Evolutionary conservation across 2,329 filamentous ascomycete genomes (phyloP).

Genomic region (Clarireedia hainanense): DNA sequence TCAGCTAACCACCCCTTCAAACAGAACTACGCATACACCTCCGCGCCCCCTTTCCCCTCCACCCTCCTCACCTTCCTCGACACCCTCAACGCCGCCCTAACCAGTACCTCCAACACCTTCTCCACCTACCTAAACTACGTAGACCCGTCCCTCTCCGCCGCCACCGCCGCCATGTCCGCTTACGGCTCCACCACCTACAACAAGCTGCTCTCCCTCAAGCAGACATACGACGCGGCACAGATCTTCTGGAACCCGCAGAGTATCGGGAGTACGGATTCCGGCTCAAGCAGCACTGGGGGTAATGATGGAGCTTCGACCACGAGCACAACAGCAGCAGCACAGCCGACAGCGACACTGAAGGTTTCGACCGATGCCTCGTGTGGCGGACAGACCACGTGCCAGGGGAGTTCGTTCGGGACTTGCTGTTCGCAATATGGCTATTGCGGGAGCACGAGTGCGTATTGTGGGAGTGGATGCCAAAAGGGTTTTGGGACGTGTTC

Average conservation of each 20-base stretch:
- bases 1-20: background rate
- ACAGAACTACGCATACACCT: conserved; percentile 10
- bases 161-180: background rate
- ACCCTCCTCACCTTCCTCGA: conserved; percentile 6
- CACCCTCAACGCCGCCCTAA: conserved; percentile 12
- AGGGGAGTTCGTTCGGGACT: background rate
- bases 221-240: background rate
- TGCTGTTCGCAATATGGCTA: conserved; percentile 1
- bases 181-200: conserved; percentile 11
- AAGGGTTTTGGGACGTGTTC: conserved; percentile 4
- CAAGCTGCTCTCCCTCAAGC: conserved; percentile 8
- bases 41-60: conserved; percentile 2
- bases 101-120: conserved; percentile 14
- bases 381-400: background rate
- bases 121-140: conserved; percentile 11
- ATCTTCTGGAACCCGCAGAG: conserved; percentile 15
- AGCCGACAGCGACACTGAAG: background rate
- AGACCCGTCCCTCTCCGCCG: conserved; percentile 4
- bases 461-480: conserved; percentile 1
- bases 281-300: no score
- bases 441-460: background rate
- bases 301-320: background rate
- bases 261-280: conserved; percentile 3
- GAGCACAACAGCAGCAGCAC: background rate
- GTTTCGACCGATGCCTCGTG: conserved; percentile 1